phyloP scores from a whole-genome alignment of 768 basidiomycete genomes.

The Leccinellum luteum region DNA sequence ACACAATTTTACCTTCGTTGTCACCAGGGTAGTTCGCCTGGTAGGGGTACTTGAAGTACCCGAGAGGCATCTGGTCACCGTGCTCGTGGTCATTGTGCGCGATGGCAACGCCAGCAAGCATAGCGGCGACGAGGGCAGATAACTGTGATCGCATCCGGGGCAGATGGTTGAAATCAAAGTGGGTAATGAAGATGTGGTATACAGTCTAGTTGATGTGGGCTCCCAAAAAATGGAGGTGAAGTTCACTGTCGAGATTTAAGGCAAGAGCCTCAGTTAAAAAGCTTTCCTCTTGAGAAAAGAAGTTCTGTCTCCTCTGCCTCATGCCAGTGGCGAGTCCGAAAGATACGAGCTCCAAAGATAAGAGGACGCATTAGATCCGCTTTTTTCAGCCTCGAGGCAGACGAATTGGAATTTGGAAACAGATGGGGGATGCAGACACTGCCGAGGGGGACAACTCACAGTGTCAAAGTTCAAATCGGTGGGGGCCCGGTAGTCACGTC shows the following conservation, averaged over 20 bases:
- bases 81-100: slow-evolving; percentile 42
- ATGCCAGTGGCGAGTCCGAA: slow-evolving; percentile 16
- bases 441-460: slow-evolving; percentile 8
- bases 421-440: neutral
- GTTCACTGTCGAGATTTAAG: neutral
- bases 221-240: neutral
- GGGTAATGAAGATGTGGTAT: too few relatives aligned
- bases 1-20: slow-evolving; percentile 46
- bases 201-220: neutral
- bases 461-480: slow-evolving; percentile 4
- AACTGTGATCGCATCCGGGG: slow-evolving; percentile 23
- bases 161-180: neutral
- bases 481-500: too few relatives aligned
- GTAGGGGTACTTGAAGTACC: slow-evolving; percentile 64
- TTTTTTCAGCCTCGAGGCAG: slow-evolving; percentile 52
- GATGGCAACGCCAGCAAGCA: slow-evolving; percentile 27
- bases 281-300: slow-evolving; percentile 28
- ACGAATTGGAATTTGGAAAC: neutral
- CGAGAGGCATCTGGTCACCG: slow-evolving; percentile 58
- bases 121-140: slow-evolving; percentile 25
- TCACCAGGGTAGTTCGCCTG: slow-evolving; percentile 54
- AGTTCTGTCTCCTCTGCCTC: slow-evolving; percentile 12
- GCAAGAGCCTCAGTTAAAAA: slow-evolving; percentile 13
- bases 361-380: slow-evolving; percentile 2
- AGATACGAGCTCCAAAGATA: slow-evolving; percentile 17